These are phyloP conservation scores for Acephala macrosclerotiorum DNA, from an alignment of 2,329 filamentous ascomycete genomes.

Conservation along the genomic window DNA sequence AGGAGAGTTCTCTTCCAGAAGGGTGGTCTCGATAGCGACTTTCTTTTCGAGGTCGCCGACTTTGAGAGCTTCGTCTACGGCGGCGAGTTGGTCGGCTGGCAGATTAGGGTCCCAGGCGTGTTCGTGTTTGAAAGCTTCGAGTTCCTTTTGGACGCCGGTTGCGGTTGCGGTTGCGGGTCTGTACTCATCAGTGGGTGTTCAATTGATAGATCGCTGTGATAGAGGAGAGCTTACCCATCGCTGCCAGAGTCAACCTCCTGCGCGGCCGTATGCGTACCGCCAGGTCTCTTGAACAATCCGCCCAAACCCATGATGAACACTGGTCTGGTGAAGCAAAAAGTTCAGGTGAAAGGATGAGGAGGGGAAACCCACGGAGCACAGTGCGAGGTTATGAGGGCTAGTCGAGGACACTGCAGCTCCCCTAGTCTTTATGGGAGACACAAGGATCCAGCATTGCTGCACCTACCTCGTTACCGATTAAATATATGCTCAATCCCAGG, in stretches of 20 bases:
- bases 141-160: slow-evolving; percentile 9
- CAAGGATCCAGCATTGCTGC: slow-evolving; percentile 2
- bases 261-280: neutral
- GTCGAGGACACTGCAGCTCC: neutral
- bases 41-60: slow-evolving; percentile 26
- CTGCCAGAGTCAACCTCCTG: neutral
- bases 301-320: slow-evolving; percentile 6
- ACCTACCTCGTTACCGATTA: neutral
- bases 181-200: neutral
- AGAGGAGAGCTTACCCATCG: neutral
- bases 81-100: slow-evolving; percentile 12
- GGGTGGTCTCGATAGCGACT: slow-evolving; percentile 14
- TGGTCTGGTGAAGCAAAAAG: neutral
- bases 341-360: neutral
- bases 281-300: slow-evolving; percentile 7
- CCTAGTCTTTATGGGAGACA: slow-evolving; percentile 6
- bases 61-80: slow-evolving; percentile 18
- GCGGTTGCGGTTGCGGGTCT: neutral
- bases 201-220: neutral
- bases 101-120: slow-evolving; percentile 32
- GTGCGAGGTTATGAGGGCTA: slow-evolving; percentile 5
- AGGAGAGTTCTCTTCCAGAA: slow-evolving; percentile 30
- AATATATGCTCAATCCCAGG: neutral
- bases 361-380: neutral
- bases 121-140: slow-evolving; percentile 6